Percentiles rank a stretch among this genome's conserved stretches.
Evolutionary conservation across 106 monocot genomes (phyloP).

Genomic region (Dioscorea alata): DNA sequence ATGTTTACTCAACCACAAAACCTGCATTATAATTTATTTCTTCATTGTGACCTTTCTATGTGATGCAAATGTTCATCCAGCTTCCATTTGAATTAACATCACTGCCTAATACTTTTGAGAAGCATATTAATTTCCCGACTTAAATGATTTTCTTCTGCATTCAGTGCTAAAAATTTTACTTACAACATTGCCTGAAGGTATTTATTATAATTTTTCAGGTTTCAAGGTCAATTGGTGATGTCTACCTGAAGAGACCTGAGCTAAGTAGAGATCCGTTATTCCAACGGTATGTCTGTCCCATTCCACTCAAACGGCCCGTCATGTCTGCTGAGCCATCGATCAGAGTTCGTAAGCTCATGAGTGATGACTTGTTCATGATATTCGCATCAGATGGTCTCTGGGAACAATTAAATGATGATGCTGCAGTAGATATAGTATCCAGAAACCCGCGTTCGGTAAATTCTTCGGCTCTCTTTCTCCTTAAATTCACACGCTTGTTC

Average conservation of each 20-base stretch:
- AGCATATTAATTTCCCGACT: no score
- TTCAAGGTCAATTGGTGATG: slow-evolving; percentile 40
- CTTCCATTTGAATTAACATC: no score
- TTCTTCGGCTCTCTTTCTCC: not conserved
- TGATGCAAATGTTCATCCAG: no score
- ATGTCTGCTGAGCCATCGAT: slow-evolving; percentile 38
- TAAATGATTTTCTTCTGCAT: no score
- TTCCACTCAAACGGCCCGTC: slow-evolving; percentile 30
- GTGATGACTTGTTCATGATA: slow-evolving; percentile 34
- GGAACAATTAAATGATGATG: slow-evolving; percentile 37
- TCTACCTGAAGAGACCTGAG: slow-evolving; percentile 47
- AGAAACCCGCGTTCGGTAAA: slow-evolving; percentile 30
- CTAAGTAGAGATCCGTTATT: slow-evolving; percentile 31
- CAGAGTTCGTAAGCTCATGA: slow-evolving; percentile 11
- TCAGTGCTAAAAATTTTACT: no score
- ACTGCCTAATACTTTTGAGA: no score
- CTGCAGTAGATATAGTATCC: slow-evolving; percentile 30
- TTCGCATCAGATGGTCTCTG: slow-evolving; percentile 44
- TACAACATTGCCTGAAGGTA: no score
- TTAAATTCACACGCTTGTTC: not conserved
- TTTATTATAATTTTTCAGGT: slow-evolving; percentile 19
- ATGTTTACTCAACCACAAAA: no score
- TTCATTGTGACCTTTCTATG: no score
- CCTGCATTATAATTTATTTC: no score
- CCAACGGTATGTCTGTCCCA: slow-evolving; percentile 26